phyloP scores from a whole-genome alignment of 805 yeast species.

The Suhomyces pyralidae region DNA sequence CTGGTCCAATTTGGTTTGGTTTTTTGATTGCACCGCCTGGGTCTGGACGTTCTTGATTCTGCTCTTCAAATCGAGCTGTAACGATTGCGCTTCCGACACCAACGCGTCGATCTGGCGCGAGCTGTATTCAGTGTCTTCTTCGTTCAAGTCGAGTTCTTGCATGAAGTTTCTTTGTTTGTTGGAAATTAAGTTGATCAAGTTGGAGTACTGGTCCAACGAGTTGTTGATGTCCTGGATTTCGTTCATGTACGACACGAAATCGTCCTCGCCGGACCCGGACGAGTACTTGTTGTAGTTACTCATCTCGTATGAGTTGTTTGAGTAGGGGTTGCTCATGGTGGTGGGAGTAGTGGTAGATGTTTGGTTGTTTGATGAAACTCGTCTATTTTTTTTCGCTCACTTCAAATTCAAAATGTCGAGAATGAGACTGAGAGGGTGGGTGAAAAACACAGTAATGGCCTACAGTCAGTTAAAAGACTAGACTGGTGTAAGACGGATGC shows the following conservation, averaged over 20 bases:
- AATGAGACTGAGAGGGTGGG: not conserved
- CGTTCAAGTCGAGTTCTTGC: slow-evolving; percentile 40
- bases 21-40: slow-evolving; percentile 53
- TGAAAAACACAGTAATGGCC: too few relatives aligned
- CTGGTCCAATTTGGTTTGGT: slow-evolving; percentile 81
- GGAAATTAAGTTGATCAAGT: slow-evolving; percentile 36
- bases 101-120: slow-evolving; percentile 76
- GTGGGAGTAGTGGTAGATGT: not conserved
- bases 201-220: slow-evolving; percentile 40
- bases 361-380: not conserved
- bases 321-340: slow-evolving; percentile 37
- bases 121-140: slow-evolving; percentile 53
- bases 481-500: not conserved
- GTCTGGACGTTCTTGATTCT: slow-evolving; percentile 77
- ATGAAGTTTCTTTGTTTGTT: slow-evolving; percentile 40
- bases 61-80: slow-evolving; percentile 71
- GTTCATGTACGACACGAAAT: slow-evolving; percentile 44
- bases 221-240: slow-evolving; percentile 44
- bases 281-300: slow-evolving; percentile 22
- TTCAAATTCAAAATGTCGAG: not conserved
- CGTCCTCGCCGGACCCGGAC: slow-evolving; percentile 31
- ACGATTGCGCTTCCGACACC: slow-evolving; percentile 71
- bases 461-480: too few relatives aligned
- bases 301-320: slow-evolving; percentile 28
- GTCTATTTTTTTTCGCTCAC: not conserved